A percentile compares a stretch with the other conserved stretches of the same genome.
These are phyloP conservation scores for Oryza meridionalis DNA, from an alignment of 176 grass and related monocot genomes.

Conservation along the genomic window DNA sequence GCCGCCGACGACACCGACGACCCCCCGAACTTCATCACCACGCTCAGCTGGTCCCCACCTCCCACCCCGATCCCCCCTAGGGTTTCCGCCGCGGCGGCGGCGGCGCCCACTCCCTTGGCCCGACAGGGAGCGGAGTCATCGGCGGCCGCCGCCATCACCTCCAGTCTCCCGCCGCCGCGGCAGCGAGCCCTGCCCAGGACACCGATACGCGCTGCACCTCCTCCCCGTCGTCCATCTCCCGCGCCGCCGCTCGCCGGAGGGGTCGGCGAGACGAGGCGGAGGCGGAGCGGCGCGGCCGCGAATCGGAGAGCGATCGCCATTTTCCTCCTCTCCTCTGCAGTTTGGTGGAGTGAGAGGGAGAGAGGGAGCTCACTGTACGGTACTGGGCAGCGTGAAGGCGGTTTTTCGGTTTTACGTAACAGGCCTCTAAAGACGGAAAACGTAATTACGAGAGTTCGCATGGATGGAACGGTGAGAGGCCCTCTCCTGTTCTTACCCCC, in stretches of 20 bases:
- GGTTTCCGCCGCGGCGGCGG: neutral
- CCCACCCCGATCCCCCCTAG: neutral
- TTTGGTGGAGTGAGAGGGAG: neutral
- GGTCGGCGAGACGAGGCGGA: conserved; percentile 18
- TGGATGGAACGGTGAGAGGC: too few species aligned
- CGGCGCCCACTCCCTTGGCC: conserved; percentile 17
- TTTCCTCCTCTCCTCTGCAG: neutral
- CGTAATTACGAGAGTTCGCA: too few species aligned
- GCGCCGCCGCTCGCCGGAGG: neutral
- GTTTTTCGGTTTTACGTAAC: neutral
- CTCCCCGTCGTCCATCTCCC: neutral
- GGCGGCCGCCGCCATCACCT: conserved; percentile 25
- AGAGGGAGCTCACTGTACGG: neutral
- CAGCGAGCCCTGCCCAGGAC: neutral
- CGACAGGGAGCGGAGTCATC: conserved; percentile 21
- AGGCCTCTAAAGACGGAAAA: too few species aligned
- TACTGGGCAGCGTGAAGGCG: conserved; percentile 3
- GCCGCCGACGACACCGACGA: conserved; percentile 73
- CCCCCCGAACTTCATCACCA: conserved; percentile 98
- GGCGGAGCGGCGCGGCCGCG: conserved; percentile 15
- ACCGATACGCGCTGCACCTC: neutral
- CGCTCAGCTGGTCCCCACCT: conserved; percentile 55
- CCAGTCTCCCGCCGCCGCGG: neutral
- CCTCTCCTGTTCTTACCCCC: too few species aligned
- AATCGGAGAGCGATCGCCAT: conserved; percentile 52